phyloP scores from a whole-genome alignment of 768 basidiomycete genomes.

The Trametes gibbosa region DNA sequence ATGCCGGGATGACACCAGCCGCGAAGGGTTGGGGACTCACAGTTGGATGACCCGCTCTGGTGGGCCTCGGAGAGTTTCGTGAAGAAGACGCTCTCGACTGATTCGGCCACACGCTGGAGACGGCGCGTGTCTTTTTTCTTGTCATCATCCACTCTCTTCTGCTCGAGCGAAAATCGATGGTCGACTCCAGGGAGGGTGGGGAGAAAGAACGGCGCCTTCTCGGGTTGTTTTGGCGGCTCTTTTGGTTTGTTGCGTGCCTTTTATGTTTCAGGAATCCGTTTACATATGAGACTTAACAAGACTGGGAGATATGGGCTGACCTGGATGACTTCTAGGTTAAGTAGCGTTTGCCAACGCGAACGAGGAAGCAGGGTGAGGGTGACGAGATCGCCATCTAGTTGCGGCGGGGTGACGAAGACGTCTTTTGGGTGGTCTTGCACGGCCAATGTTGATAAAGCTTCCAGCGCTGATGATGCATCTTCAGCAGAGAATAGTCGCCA shows the following conservation, averaged over 20 bases:
- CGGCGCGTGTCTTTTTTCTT: conserved; percentile 46
- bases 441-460: conserved; percentile 61
- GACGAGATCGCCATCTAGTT: conserved; percentile 86
- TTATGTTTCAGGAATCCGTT: too few relatives aligned
- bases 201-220: conserved; percentile 96
- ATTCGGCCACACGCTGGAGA: conserved; percentile 50
- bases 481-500: not conserved
- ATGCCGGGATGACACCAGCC: too few relatives aligned
- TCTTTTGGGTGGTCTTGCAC: conserved; percentile 61
- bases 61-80: conserved; percentile 57
- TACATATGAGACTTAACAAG: too few relatives aligned
- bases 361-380: conserved; percentile 91
- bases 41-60: conserved; percentile 46
- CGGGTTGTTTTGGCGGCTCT: conserved; percentile 91
- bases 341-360: conserved; percentile 93
- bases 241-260: conserved; percentile 97
- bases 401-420: conserved; percentile 81
- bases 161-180: conserved; percentile 65
- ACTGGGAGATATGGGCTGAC: conserved; percentile 37
- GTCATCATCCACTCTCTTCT: conserved; percentile 36
- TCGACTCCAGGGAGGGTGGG: conserved; percentile 90
- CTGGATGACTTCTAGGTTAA: conserved; percentile 93
- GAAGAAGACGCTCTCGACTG: conserved; percentile 67
- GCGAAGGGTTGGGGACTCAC: too few relatives aligned
- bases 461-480: conserved; percentile 47